These are phyloP conservation scores for Tetracladium maxilliforme DNA, from an alignment of 2,329 filamentous ascomycete genomes.

Conservation along the genomic window DNA sequence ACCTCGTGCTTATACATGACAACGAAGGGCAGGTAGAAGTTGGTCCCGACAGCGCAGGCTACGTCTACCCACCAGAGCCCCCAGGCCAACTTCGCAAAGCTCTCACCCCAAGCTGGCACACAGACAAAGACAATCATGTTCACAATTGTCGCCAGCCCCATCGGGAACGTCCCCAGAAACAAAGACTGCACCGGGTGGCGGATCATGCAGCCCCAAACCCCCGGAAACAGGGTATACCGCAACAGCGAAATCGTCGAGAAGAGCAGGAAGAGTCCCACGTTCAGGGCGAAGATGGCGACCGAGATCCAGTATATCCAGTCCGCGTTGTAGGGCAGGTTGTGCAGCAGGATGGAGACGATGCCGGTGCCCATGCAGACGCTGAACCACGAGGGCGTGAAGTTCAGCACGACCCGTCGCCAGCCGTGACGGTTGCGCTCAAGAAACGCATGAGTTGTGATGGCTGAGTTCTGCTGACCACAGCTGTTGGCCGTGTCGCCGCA, in stretches of 20 bases:
- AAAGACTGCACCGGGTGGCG: conserved; percentile 50
- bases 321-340: conserved; percentile 44
- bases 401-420: conserved; percentile 30
- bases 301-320: conserved; percentile 43
- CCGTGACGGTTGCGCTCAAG: conserved; percentile 14
- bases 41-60: conserved; percentile 34
- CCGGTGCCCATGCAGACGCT: conserved; percentile 53
- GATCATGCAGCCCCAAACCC: conserved; percentile 53
- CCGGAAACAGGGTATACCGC: conserved; percentile 50
- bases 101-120: conserved; percentile 41
- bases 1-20: conserved; percentile 28
- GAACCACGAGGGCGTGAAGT: conserved; percentile 47
- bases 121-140: conserved; percentile 49
- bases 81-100: conserved; percentile 40
- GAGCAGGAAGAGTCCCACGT: conserved; percentile 38
- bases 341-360: conserved; percentile 47
- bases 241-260: conserved; percentile 38
- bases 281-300: conserved; percentile 44
- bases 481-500: too few relatives aligned
- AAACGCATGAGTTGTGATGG: too few relatives aligned
- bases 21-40: conserved; percentile 37
- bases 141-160: conserved; percentile 54
- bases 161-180: conserved; percentile 54
- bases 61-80: conserved; percentile 42
- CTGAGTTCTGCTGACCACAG: too few relatives aligned